Conservation (phyloP, 169 alveolate genomes). For the Perkinsus chesapeaki region DNA sequence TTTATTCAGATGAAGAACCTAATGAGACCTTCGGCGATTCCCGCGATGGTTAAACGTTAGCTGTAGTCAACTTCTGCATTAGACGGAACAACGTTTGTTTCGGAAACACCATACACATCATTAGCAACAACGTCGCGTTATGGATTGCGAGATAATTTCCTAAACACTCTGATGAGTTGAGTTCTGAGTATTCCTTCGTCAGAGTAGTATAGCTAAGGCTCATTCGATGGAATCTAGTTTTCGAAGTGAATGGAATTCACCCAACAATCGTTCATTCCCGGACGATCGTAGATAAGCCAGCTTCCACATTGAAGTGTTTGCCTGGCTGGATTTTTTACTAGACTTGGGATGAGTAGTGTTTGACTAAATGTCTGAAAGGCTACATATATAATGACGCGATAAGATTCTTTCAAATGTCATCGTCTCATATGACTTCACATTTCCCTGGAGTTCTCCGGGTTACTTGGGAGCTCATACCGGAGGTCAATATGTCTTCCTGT, state of each 20-base stretch:
- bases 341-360: too few species aligned
- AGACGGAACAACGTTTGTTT: neutral
- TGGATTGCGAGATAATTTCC: neutral
- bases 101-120: neutral
- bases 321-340: too few species aligned
- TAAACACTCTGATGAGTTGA: neutral
- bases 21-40: slow-evolving; percentile 33
- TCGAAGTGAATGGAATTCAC: too few species aligned
- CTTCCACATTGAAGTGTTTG: too few species aligned
- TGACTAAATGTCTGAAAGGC: too few species aligned
- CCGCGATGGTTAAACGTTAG: slow-evolving; percentile 23
- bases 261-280: too few species aligned
- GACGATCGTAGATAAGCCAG: too few species aligned
- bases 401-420: neutral
- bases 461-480: neutral
- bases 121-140: neutral
- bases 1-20: neutral
- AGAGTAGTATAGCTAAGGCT: neutral
- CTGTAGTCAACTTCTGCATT: neutral
- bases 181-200: neutral
- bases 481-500: neutral
- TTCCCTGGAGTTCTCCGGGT: neutral
- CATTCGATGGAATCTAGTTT: neutral
- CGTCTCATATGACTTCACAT: too few species aligned
- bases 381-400: too few species aligned